Evolutionary conservation across 257 asterid genomes (phyloP), one percentile per base, ranked within the genome.

Genomic region (Nicotiana sylvestris): DNA sequence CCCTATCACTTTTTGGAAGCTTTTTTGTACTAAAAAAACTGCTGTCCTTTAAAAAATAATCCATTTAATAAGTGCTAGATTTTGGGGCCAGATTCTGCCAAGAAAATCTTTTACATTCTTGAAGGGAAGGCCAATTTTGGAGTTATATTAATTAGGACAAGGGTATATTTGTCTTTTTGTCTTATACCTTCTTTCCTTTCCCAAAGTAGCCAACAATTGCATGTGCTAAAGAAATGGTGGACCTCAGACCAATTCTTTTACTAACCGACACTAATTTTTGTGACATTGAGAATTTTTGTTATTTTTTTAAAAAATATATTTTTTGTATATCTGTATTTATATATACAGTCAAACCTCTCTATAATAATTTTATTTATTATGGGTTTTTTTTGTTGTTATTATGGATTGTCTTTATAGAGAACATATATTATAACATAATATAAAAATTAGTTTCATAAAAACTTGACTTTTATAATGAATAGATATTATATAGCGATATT

Each of bases 211-310:
- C 29, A 83, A 84, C 93, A 86, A 56, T 27, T 78, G 88, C 92
- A 90, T 88, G 90, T 90, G 92, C 89, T 55, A 56, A 72, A 46
- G 82, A 80, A 78, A 77, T 85, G 86, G 92, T 88, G 93, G 93
- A 86, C 91, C 91, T 85, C n/a, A 15, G 62, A 74, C 51, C 62
- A 74, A 13, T 27, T 74, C 13, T 46, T 74, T 15, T 25, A 79
- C 61, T 12, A 46, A 30, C 65, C 65, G 77, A 80, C 77, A 46
- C 53, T 17, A 46, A 46, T 64, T 80, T 25, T 64, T 51, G 2
- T 46, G 51, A 39, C 29, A 25, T 49, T 39, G 12, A 70, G 17
- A 81, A 10, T 58, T 49, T 65, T n/a, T 30, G 25, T 18, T 62
- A 60, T 77, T 29, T 12, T 43, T 37, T 35, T 8, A 2, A 43